A percentile compares a stretch with the other conserved stretches of the same genome.
Conservation (phyloP, 2,329 filamentous ascomycete species). For the Aspergillus cejpii region DNA sequence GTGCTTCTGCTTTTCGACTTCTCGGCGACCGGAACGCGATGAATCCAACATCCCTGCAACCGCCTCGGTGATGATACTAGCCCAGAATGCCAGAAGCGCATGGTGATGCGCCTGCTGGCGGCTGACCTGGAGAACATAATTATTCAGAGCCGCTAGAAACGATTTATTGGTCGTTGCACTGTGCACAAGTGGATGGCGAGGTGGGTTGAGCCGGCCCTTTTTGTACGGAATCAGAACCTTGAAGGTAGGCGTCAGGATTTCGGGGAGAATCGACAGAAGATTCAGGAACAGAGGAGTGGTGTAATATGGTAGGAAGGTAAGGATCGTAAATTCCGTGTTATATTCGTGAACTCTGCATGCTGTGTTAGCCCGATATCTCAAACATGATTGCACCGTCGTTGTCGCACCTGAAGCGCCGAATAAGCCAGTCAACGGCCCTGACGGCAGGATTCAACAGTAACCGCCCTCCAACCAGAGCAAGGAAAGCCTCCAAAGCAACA, state of each 20-base stretch:
- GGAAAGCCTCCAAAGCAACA: constrained; percentile 68
- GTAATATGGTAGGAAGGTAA: constrained; percentile 91
- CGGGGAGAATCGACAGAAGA: constrained; percentile 78
- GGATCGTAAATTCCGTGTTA: constrained; percentile 69
- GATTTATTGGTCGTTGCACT: constrained; percentile 70
- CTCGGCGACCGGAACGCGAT: constrained; percentile 65
- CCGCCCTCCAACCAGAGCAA: constrained; percentile 69
- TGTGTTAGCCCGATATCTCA: constrained; percentile 12
- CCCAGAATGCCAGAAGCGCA: constrained; percentile 82
- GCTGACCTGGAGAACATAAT: constrained; percentile 69
- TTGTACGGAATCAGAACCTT: constrained; percentile 84
- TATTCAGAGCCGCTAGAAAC: constrained; percentile 70
- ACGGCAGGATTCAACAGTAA: constrained; percentile 79
- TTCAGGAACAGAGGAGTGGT: constrained; percentile 76
- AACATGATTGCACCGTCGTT: not conserved
- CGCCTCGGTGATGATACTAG: constrained; percentile 76
- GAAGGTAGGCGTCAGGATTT: constrained; percentile 63
- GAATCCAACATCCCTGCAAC: constrained; percentile 75
- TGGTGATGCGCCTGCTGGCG: constrained; percentile 66
- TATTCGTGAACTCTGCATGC: constrained; percentile 72
- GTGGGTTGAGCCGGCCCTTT: constrained; percentile 65
- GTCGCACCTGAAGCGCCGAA: constrained; percentile 75
- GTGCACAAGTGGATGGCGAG: constrained; percentile 74
- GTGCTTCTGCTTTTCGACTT: constrained; percentile 71
- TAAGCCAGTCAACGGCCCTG: constrained; percentile 90